Conservation (phyloP, 2,329 filamentous ascomycete species). For the Ilyonectria sp. region DNA sequence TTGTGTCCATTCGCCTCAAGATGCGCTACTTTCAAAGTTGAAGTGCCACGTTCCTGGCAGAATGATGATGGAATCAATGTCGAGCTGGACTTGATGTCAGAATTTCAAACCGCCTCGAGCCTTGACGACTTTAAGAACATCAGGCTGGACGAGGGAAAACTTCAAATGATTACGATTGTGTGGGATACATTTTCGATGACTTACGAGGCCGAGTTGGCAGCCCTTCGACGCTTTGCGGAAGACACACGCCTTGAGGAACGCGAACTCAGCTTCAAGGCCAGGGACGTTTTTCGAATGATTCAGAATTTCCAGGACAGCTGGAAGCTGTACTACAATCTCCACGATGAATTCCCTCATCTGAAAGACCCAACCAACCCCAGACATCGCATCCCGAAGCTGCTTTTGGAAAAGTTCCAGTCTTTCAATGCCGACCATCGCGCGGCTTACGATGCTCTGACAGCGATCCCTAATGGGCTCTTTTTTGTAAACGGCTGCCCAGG, state of each 20-base stretch:
- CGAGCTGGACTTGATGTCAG: constrained; percentile 70
- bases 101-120: constrained; percentile 73
- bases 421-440: constrained; percentile 57
- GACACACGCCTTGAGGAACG: constrained; percentile 37
- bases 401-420: constrained; percentile 49
- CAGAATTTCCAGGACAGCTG: constrained; percentile 47
- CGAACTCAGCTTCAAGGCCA: constrained; percentile 38
- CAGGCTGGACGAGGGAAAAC: constrained; percentile 28
- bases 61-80: constrained; percentile 41
- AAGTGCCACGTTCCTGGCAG: constrained; percentile 51
- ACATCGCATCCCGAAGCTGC: constrained; percentile 41
- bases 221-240: constrained; percentile 46
- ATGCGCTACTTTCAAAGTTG: constrained; percentile 53
- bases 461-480: constrained; percentile 59
- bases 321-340: constrained; percentile 45
- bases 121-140: constrained; percentile 40
- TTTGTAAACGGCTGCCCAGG: constrained; percentile 64
- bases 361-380: constrained; percentile 42
- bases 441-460: constrained; percentile 53
- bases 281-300: constrained; percentile 53
- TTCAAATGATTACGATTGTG: constrained; percentile 45
- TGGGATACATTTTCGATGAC: constrained; percentile 50
- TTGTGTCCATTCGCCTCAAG: constrained; percentile 27
- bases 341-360: constrained; percentile 53
- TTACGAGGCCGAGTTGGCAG: constrained; percentile 53